phyloP scores from a whole-genome alignment of 306 rosid species.

The Carpinus viminea region DNA sequence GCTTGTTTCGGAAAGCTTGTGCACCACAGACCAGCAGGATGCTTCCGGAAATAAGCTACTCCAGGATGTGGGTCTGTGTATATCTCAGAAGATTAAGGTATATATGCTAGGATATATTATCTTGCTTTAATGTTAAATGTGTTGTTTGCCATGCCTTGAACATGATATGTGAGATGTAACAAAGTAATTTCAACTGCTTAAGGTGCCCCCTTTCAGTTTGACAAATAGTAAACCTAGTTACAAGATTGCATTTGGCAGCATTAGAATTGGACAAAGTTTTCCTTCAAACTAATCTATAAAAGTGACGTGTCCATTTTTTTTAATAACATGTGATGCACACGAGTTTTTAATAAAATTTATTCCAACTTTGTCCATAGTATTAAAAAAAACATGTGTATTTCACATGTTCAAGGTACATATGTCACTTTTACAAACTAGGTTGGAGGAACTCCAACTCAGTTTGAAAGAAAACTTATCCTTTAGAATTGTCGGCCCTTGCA shows the following conservation, averaged over 20 bases:
- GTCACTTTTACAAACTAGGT: too few relatives aligned
- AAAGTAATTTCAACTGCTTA: background rate
- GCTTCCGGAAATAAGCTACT: slow-evolving; percentile 54
- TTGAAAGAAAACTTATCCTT: too few relatives aligned
- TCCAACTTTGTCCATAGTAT: too few relatives aligned
- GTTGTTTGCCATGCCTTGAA: background rate
- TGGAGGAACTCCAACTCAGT: too few relatives aligned
- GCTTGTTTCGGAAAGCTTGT: slow-evolving; percentile 35
- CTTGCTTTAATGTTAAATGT: background rate
- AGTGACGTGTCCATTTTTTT: too few relatives aligned
- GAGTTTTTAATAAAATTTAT: too few relatives aligned
- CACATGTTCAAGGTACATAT: too few relatives aligned
- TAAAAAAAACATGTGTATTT: too few relatives aligned
- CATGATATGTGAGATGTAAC: background rate
- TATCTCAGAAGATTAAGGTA: slow-evolving; percentile 69
- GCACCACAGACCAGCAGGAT: slow-evolving; percentile 33
- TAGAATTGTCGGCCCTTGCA: background rate
- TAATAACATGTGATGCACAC: too few relatives aligned
- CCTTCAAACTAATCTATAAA: too few relatives aligned
- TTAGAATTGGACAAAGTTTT: too few relatives aligned
- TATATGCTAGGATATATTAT: background rate
- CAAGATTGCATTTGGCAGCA: background rate
- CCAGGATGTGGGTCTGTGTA: slow-evolving; percentile 69
- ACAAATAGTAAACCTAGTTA: background rate
- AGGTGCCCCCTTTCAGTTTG: background rate